phyloP scores from a whole-genome alignment of 805 yeast genomes.

The Middelhovenomyces tepae region DNA sequence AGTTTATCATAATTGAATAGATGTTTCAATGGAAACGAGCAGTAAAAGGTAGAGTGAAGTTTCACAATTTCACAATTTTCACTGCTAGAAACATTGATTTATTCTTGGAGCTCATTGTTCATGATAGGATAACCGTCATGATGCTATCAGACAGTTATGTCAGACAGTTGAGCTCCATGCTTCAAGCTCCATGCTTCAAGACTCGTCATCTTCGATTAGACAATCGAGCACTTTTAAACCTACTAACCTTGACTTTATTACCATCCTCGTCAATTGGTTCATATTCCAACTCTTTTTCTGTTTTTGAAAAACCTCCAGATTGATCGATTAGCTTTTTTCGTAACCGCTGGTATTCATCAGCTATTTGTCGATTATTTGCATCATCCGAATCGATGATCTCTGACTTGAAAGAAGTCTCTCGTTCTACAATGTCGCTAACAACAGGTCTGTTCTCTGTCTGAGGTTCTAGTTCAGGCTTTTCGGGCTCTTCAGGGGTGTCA shows the following conservation, averaged over 20 bases:
- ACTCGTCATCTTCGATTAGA: no score
- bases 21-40: no score
- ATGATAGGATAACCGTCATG: no score
- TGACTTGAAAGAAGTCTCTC: background rate
- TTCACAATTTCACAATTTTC: no score
- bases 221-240: constrained; percentile 38
- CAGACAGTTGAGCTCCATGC: no score
- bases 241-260: constrained; percentile 48
- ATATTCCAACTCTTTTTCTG: constrained; percentile 44
- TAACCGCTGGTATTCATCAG: constrained; percentile 47
- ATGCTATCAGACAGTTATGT: no score
- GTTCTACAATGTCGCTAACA: constrained; percentile 1
- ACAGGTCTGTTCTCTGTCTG: constrained; percentile 1
- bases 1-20: no score
- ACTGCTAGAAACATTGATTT: no score
- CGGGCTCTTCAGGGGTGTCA: constrained; percentile 10
- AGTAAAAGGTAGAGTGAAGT: no score
- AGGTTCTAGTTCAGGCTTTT: constrained; percentile 21
- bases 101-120: no score
- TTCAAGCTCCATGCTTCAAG: no score
- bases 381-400: constrained; percentile 29
- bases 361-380: constrained; percentile 38
- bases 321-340: constrained; percentile 42
- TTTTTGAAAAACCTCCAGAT: constrained; percentile 39
- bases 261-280: constrained; percentile 66